Evolutionary conservation across 768 basidiomycete species (phyloP), one percentile per base, ranked within the genome.

Genomic region (Amanita fuliginea): DNA sequence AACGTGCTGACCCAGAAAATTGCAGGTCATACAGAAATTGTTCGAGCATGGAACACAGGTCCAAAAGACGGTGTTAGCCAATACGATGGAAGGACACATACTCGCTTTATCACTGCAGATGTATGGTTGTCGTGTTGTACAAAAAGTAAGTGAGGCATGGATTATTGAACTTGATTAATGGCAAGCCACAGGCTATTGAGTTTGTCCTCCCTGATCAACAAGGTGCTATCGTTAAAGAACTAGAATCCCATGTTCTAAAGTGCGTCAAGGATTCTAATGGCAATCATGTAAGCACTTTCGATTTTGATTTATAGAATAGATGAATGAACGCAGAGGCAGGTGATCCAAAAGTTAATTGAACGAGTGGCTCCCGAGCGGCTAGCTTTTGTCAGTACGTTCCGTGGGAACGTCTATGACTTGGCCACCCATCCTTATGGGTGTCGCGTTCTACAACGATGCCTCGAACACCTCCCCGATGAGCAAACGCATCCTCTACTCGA

Each of bases 101-200:
- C 67, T 91, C 3, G 67, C 75, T 13, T 70, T 97, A 46, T 86
- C 92, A 8, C 68, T 86, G 49, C 88, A 97, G 60, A 89, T 94
- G 77, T 98, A 98, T 64, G 95, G 94, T 3, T 99, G 95, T 65
- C 80, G 95, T 11, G 93, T 98, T 6, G 84, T 94, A 16, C 92
- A 95, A 63, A 92, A 92, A 83, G 90, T 88, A 53, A 21, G 55
- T 54, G 13, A 41, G 32, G 11, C 33, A 13, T 24, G 24, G 34
- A 46, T 46, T 14, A 52, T 42, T 14, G 42, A 33, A 39, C 43
- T 45, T 21, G 28, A 32, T 30, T 16, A 26, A 34, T 9, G 28
- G 19, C 16, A 16, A 26, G 9, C 4, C 21, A 21, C 56, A 96
- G 87, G 90, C 91, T 24, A 73, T 98, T 18, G 93, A 97, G 59